A percentile compares a stretch with the other conserved stretches of the same genome.
Evolutionary conservation across 179 eudicot genomes (phyloP).

Genomic region (Heliamphora ciliata): DNA sequence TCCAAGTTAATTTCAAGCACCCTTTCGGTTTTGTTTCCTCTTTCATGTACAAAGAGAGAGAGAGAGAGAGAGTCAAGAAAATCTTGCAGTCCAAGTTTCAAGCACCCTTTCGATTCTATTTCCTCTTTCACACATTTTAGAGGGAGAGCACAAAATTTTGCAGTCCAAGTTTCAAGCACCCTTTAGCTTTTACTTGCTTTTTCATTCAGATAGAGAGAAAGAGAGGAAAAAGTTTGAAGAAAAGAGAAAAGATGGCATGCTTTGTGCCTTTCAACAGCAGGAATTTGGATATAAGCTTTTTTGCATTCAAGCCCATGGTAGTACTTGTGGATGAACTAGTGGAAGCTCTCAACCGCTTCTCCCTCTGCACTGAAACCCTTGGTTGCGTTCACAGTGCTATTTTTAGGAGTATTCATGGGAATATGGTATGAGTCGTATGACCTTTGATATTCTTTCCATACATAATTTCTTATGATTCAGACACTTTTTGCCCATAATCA

Average conservation of each 20-base stretch:
- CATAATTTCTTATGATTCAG: no score
- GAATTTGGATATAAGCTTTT: conserved; percentile 32
- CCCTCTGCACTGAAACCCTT: conserved; percentile 23
- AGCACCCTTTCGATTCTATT: no score
- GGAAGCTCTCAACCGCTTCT: conserved; percentile 31
- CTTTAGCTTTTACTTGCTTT: no score
- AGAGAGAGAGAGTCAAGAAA: no score
- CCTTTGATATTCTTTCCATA: background rate
- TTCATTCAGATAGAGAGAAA: background rate
- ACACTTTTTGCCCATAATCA: background rate
- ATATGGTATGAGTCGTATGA: conserved; percentile 24
- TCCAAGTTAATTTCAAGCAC: background rate
- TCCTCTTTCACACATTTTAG: background rate
- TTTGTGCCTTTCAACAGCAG: conserved; percentile 37
- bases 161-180: no score
- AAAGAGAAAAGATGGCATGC: conserved; percentile 24
- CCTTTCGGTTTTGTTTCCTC: background rate
- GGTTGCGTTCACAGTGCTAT: conserved; percentile 37
- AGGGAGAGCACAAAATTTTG: background rate
- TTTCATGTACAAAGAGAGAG: background rate
- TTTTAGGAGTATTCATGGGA: conserved; percentile 39
- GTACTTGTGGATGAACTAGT: conserved; percentile 33
- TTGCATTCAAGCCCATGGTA: conserved; percentile 32
- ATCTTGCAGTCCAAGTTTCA: background rate
- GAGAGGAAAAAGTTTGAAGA: conserved; percentile 3